Evolutionary conservation across 1,284 basidiomycete species (phyloP), one percentile per base, ranked within the genome.

Genomic region (Phellopilus nigrolimitatus): DNA sequence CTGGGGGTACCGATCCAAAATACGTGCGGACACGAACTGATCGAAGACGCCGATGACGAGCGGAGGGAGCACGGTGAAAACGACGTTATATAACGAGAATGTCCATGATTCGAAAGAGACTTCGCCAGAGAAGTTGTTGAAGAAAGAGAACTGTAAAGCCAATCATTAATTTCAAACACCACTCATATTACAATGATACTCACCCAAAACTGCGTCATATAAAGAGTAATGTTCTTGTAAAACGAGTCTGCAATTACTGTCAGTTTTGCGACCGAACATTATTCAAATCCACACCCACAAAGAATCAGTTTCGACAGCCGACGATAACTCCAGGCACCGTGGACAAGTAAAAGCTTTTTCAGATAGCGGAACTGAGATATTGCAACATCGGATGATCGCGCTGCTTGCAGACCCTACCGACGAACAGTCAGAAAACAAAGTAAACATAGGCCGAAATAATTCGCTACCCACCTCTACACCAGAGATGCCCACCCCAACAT

Each of bases 71-170:
- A 99, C 82, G 27, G 93, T 95, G 72, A 97, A 97, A 43, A 95
- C 68, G 60, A 97, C 91, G 64, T 95, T 95, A 72, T 93, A 94
- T 60, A 91, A 75, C 0, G 91, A 95, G 62, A 99, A 81, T 4
- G 95, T 97, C 97, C 97, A 99, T 17, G 93, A 97, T 71, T 99
- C 97, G 67, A 95, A 97, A 43, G 93, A 88, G 58, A 98, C 95
- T 69, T 99, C 95, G 17, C 95, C 97, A 1, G 95, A 98, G 71
- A 98, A 99, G 64, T 94, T 95, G 75, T 97, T 97, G 77, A 94
- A 88, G 76, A 97, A 95, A 36, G 97, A 97, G 68, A 86, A 99
- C 95, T 95, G 56, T 3, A 42, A 19, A 34, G 25, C 31, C 17
- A 27, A 13, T 53, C 2, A 58, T 46, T 21, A 39, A 36, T 19